Evolutionary conservation across 2,329 filamentous ascomycete species (phyloP).

Genomic region (Diaporthe caulivora): DNA sequence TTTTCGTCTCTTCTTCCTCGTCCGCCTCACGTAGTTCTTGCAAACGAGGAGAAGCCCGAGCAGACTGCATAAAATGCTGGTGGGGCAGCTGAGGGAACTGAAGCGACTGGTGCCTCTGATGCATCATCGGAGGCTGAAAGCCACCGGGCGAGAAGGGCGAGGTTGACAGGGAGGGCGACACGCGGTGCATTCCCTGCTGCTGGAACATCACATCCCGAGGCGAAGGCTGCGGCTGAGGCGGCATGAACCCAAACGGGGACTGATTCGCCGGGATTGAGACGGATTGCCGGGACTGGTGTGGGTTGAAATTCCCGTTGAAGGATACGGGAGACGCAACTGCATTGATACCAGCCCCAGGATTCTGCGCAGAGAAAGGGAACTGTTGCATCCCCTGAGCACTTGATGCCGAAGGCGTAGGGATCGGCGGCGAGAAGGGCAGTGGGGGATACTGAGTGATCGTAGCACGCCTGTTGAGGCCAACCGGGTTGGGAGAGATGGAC

Average conservation of each 20-base stretch:
- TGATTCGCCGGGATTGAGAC: slow-evolving; percentile 71
- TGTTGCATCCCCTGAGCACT: slow-evolving; percentile 73
- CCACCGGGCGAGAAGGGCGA: slow-evolving; percentile 72
- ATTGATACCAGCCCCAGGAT: slow-evolving; percentile 65
- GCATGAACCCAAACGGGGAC: slow-evolving; percentile 66
- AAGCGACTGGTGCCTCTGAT: slow-evolving; percentile 70
- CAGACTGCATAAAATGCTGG: slow-evolving; percentile 68
- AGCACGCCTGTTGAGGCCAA: slow-evolving; percentile 73
- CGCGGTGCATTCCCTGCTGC: slow-evolving; percentile 66
- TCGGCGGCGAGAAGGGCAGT: slow-evolving; percentile 84
- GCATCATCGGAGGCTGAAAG: slow-evolving; percentile 58
- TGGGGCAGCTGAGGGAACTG: slow-evolving; percentile 69
- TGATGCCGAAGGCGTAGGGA: slow-evolving; percentile 82
- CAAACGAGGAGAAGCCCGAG: slow-evolving; percentile 70
- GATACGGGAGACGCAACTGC: slow-evolving; percentile 80
- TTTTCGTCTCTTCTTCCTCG: slow-evolving; percentile 69
- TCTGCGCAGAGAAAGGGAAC: slow-evolving; percentile 70
- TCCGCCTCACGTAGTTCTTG: slow-evolving; percentile 82
- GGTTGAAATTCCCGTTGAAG: slow-evolving; percentile 75
- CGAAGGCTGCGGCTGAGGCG: slow-evolving; percentile 70
- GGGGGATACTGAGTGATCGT: slow-evolving; percentile 79
- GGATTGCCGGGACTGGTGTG: slow-evolving; percentile 81
- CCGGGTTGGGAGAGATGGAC: slow-evolving; percentile 75
- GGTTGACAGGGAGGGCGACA: slow-evolving; percentile 73
- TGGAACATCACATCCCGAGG: slow-evolving; percentile 65